Evolutionary conservation across 202 grass and related monocot species (phyloP).

Genomic region (Cymbopogon flexuosus): DNA sequence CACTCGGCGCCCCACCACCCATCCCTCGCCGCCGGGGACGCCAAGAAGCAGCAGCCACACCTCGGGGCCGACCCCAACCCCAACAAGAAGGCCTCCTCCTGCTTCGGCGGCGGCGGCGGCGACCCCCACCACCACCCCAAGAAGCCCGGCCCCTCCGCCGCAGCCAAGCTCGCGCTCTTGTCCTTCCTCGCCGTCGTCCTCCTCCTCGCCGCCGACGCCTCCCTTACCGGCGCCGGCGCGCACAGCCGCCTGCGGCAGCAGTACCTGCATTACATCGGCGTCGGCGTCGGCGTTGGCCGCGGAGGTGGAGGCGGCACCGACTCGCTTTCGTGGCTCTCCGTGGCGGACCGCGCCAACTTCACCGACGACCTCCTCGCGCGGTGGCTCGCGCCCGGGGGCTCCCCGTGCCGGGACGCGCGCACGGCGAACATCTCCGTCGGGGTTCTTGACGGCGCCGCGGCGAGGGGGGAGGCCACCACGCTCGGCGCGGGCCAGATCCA

Average conservation of each 20-base stretch:
- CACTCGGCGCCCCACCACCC: constrained; percentile 33
- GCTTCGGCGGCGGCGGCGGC: not conserved
- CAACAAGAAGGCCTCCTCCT: not conserved
- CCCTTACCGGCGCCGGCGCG: constrained; percentile 33
- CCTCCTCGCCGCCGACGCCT: constrained; percentile 48
- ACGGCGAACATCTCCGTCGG: constrained; percentile 62
- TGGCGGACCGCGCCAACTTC: constrained; percentile 49
- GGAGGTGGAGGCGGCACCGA: not conserved
- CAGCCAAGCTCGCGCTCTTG: constrained; percentile 37
- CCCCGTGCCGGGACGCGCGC: constrained; percentile 65
- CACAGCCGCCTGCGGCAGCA: constrained; percentile 14
- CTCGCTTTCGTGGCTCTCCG: constrained; percentile 55
- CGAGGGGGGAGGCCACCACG: not conserved
- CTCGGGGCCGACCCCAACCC: not conserved
- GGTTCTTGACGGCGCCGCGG: constrained; percentile 21
- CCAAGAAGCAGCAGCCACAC: constrained; percentile 30
- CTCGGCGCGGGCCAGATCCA: constrained; percentile 54
- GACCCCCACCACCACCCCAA: constrained; percentile 14
- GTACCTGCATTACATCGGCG: constrained; percentile 33
- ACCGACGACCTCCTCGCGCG: constrained; percentile 66
- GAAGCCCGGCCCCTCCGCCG: constrained; percentile 29
- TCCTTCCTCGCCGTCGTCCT: constrained; percentile 45
- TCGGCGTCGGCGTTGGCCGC: not conserved
- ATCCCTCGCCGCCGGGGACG: constrained; percentile 27
- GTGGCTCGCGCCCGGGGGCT: constrained; percentile 51